These are phyloP conservation scores for Aplosporella prunicola DNA, from an alignment of 2,329 filamentous ascomycete genomes.

Conservation along the genomic window DNA sequence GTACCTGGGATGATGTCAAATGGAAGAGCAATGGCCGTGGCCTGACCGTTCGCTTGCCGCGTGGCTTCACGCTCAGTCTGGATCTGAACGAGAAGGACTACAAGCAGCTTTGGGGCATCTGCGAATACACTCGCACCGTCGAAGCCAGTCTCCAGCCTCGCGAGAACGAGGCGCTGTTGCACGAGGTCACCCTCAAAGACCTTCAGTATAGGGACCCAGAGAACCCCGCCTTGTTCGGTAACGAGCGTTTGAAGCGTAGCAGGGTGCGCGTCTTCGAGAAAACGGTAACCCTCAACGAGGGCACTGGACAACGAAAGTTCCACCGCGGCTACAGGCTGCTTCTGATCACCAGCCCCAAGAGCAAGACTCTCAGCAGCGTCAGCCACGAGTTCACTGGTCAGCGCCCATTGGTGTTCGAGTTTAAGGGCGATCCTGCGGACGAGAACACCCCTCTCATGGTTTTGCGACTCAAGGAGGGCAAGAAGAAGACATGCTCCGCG, in stretches of 20 bases:
- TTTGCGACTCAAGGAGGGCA: conserved; percentile 59
- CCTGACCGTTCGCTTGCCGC: conserved; percentile 61
- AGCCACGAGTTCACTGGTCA: conserved; percentile 58
- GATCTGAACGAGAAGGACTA: conserved; percentile 70
- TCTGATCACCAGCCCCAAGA: conserved; percentile 66
- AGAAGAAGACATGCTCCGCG: conserved; percentile 49
- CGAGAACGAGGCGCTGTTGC: conserved; percentile 59
- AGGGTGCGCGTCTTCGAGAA: conserved; percentile 69
- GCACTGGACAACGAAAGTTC: conserved; percentile 59
- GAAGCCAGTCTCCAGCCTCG: conserved; percentile 60
- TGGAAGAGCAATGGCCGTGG: conserved; percentile 63
- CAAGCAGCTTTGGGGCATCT: conserved; percentile 69
- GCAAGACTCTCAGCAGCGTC: conserved; percentile 67
- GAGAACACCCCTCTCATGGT: conserved; percentile 62
- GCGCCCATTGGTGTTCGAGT: conserved; percentile 66
- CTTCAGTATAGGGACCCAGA: conserved; percentile 75
- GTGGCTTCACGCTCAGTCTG: conserved; percentile 64
- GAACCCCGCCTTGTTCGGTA: conserved; percentile 63
- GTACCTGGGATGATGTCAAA: conserved; percentile 71
- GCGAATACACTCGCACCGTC: conserved; percentile 72
- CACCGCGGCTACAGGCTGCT: conserved; percentile 74
- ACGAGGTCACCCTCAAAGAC: conserved; percentile 58
- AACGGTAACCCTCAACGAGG: conserved; percentile 56
- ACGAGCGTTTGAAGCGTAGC: conserved; percentile 62
- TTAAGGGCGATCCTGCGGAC: conserved; percentile 43